phyloP scores from a whole-genome alignment of 2,329 filamentous ascomycete species.

The Xylaria sp. region DNA sequence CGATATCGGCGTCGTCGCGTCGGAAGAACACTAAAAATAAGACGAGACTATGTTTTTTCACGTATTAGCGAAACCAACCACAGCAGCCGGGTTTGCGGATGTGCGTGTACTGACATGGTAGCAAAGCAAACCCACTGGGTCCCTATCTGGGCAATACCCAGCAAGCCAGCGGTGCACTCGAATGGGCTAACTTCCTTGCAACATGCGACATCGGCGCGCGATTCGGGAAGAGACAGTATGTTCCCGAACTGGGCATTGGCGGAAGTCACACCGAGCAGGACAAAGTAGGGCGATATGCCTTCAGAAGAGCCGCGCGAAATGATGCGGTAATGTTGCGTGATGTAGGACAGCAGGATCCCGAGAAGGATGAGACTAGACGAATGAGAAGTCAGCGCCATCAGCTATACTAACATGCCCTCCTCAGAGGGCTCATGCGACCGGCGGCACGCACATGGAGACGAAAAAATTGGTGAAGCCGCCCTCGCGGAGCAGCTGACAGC shows the following conservation, averaged over 20 bases:
- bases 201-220: constrained; percentile 83
- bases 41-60: constrained; percentile 71
- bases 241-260: constrained; percentile 91
- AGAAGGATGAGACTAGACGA: constrained; percentile 75
- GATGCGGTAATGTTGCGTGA: constrained; percentile 95
- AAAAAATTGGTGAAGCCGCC: constrained; percentile 66
- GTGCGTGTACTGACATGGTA: constrained; percentile 75
- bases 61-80: constrained; percentile 40
- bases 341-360: constrained; percentile 90
- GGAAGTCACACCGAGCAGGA: constrained; percentile 91
- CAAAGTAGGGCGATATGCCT: constrained; percentile 94
- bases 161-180: constrained; percentile 84
- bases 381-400: constrained; percentile 39
- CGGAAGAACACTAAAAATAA: constrained; percentile 97
- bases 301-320: constrained; percentile 86
- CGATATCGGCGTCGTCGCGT: constrained; percentile 64
- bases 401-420: constrained; percentile 3
- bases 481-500: constrained; percentile 64
- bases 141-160: constrained; percentile 91
- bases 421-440: constrained; percentile 3
- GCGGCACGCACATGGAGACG: constrained; percentile 62
- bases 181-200: constrained; percentile 84
- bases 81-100: constrained; percentile 1
- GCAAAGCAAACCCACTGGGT: constrained; percentile 93
- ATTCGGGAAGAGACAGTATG: constrained; percentile 87